phyloP scores from a whole-genome alignment of 2,329 filamentous ascomycete genomes.

The Nannizziopsis arthrosporioides region DNA sequence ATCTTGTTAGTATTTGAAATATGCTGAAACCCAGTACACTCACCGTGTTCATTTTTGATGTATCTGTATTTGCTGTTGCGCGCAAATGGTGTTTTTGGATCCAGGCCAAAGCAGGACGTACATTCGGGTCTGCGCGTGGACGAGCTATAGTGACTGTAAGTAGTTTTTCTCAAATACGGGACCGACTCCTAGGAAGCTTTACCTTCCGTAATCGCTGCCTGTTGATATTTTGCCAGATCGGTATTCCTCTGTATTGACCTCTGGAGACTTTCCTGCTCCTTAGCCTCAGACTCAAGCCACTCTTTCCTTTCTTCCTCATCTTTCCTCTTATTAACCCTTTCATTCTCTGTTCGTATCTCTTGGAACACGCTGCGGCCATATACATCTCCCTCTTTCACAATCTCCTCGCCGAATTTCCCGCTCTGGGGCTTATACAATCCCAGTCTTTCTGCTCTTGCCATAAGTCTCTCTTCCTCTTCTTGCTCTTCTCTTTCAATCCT shows the following conservation, averaged over 20 bases:
- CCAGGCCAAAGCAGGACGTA: conserved; percentile 33
- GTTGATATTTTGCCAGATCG: conserved; percentile 28
- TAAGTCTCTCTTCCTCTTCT: conserved; percentile 28
- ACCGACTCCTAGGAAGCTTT: conserved; percentile 3
- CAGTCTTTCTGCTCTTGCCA: conserved; percentile 29
- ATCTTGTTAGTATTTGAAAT: background rate
- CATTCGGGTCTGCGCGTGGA: conserved; percentile 30
- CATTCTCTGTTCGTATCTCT: conserved; percentile 30
- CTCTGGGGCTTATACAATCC: conserved; percentile 36
- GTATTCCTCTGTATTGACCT: conserved; percentile 26
- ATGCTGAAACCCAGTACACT: background rate
- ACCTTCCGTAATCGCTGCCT: conserved; percentile 28
- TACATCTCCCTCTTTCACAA: conserved; percentile 32
- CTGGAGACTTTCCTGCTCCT: conserved; percentile 26
- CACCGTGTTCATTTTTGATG: conserved; percentile 29
- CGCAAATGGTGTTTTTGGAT: conserved; percentile 33
- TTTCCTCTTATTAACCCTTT: conserved; percentile 30
- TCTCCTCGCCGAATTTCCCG: conserved; percentile 32
- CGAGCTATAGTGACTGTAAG: conserved; percentile 20
- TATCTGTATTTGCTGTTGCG: conserved; percentile 27
- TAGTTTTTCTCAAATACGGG: background rate
- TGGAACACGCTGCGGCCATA: conserved; percentile 35
- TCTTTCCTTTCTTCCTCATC: conserved; percentile 40
- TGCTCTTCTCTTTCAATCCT: conserved; percentile 33
- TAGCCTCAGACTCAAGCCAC: conserved; percentile 44